Conservation (phyloP, 148 eudicot species). For the Silene uniflora region DNA sequence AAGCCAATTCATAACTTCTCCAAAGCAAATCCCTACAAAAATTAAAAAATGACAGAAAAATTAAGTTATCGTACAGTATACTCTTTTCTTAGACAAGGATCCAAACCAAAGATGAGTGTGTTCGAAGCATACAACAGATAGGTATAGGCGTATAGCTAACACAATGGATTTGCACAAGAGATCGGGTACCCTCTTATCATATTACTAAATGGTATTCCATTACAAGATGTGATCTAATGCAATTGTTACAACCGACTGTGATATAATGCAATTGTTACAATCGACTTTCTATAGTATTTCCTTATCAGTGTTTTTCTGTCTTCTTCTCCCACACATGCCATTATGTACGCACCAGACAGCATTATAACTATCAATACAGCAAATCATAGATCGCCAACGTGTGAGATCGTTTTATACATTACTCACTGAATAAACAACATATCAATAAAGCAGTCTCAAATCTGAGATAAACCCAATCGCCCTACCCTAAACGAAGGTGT, state of each 20-base stretch:
- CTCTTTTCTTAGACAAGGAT: not conserved
- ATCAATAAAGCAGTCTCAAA: too few species aligned
- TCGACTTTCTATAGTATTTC: not conserved
- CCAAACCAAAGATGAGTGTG: not conserved
- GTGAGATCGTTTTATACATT: too few species aligned
- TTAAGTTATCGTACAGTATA: not conserved
- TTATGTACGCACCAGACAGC: too few species aligned
- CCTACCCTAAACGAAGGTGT: too few species aligned
- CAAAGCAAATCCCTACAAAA: constrained; percentile 13
- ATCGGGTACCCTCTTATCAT: not conserved
- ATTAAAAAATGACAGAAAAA: not conserved
- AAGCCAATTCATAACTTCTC: constrained; percentile 56
- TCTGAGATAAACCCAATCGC: too few species aligned
- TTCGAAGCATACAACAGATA: not conserved
- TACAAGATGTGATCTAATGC: not conserved
- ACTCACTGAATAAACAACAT: too few species aligned
- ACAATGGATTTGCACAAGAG: not conserved
- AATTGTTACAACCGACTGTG: not conserved
- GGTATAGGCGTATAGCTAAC: not conserved
- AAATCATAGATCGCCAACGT: too few species aligned
- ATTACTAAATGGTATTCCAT: not conserved
- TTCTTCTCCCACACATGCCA: not conserved
- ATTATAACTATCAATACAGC: too few species aligned
- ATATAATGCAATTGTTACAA: too few species aligned
- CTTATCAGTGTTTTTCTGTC: not conserved